phyloP scores from a whole-genome alignment of 176 grass and related monocot species.

The Tillandsia leiboldiana region DNA sequence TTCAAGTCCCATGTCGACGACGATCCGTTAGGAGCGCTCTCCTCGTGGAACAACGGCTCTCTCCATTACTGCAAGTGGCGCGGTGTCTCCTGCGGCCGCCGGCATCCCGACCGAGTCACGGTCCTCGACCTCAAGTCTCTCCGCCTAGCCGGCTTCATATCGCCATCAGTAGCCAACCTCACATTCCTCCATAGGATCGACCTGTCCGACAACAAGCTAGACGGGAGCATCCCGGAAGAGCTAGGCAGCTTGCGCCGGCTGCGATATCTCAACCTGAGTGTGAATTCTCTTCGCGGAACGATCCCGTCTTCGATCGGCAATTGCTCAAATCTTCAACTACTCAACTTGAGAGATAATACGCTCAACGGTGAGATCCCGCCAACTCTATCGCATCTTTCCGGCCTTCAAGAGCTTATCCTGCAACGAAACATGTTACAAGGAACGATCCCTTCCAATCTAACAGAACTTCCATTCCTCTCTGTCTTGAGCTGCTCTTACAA shows the following conservation, averaged over 20 bases:
- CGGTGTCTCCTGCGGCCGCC: background rate
- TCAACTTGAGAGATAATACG: slow-evolving; percentile 1
- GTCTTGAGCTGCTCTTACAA: too few species aligned
- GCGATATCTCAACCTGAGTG: slow-evolving; percentile 2
- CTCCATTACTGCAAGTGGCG: slow-evolving; percentile 18
- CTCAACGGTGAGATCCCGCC: slow-evolving; percentile 14
- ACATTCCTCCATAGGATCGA: slow-evolving; percentile 23
- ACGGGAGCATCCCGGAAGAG: slow-evolving; percentile 14
- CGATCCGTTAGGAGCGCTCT: background rate
- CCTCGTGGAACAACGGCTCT: slow-evolving; percentile 15
- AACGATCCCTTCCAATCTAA: background rate
- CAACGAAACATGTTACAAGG: background rate
- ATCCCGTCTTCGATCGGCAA: slow-evolving; percentile 4
- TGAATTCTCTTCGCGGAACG: slow-evolving; percentile 12
- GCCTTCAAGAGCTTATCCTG: slow-evolving; percentile 8
- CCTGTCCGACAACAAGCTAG: slow-evolving; percentile 13
- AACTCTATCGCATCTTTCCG: slow-evolving; percentile 3
- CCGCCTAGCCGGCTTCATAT: slow-evolving; percentile 16
- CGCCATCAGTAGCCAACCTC: slow-evolving; percentile 26
- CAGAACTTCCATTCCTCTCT: too few species aligned
- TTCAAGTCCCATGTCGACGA: slow-evolving; percentile 29
- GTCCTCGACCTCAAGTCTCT: background rate
- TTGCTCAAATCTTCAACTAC: slow-evolving; percentile 4
- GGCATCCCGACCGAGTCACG: slow-evolving; percentile 2
- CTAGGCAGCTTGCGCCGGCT: slow-evolving; percentile 14